These are phyloP conservation scores for Oryza officinalis DNA, from an alignment of 176 grass and related monocot species.

Conservation along the genomic window DNA sequence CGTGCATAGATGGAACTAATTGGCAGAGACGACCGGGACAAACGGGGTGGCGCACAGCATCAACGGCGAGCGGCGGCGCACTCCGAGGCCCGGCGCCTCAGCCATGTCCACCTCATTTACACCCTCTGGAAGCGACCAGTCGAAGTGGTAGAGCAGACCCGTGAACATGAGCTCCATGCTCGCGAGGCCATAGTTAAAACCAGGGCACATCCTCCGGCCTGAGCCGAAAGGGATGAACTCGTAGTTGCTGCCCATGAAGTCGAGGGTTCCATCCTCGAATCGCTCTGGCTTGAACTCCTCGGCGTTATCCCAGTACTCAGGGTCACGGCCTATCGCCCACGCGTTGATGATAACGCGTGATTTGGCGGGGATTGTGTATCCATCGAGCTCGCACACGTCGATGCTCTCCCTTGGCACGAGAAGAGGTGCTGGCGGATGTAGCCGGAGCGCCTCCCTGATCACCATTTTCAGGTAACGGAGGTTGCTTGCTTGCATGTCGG, in stretches of 20 bases:
- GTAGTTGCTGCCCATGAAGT: constrained; percentile 21
- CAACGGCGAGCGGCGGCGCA: not conserved
- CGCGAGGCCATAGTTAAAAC: not conserved
- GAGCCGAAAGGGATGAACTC: constrained; percentile 24
- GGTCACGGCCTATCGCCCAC: not conserved
- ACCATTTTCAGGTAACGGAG: not conserved
- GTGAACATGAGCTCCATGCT: not conserved
- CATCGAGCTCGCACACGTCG: not conserved
- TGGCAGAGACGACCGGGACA: not conserved
- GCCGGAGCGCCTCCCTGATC: not conserved
- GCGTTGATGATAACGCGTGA: not conserved
- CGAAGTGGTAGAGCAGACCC: not conserved
- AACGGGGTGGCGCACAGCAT: not conserved
- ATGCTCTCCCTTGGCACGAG: not conserved
- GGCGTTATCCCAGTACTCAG: not conserved
- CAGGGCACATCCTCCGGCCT: not conserved
- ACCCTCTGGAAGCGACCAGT: constrained; percentile 30
- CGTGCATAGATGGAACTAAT: not conserved
- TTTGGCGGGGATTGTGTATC: not conserved
- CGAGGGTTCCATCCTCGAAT: constrained; percentile 13
- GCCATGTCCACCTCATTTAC: constrained; percentile 14
- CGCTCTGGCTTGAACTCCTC: constrained; percentile 35
- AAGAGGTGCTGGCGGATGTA: not conserved
- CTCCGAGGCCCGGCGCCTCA: not conserved
- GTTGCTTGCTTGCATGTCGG: not conserved